A percentile compares a stretch with the other conserved stretches of the same genome.
Evolutionary conservation across 176 grass and related monocot species (phyloP).

Genomic region (Coix lacrymajobi): DNA sequence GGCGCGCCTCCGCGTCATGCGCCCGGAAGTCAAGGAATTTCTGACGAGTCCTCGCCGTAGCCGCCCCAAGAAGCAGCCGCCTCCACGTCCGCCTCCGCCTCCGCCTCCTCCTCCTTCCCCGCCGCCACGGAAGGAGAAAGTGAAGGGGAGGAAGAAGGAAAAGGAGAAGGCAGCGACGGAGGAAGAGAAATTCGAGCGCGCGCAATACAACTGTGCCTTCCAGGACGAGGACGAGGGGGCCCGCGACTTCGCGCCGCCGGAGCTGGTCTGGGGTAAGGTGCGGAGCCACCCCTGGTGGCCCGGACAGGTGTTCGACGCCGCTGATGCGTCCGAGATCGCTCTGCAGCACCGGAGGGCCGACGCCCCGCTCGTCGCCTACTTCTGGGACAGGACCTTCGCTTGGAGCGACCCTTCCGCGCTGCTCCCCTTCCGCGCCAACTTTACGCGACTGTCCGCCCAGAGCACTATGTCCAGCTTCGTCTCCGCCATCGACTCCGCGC

Average conservation of each 20-base stretch:
- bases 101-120: not conserved
- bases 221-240: constrained; percentile 35
- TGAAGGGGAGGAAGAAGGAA: not conserved
- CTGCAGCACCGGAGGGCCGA: constrained; percentile 37
- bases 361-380: constrained; percentile 61
- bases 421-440: constrained; percentile 58
- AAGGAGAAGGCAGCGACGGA: not conserved
- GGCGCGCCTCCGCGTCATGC: constrained; percentile 33
- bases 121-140: not conserved
- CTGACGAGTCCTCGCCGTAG: constrained; percentile 29
- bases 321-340: constrained; percentile 64
- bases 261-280: constrained; percentile 82
- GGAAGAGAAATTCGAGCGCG: not conserved
- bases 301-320: constrained; percentile 63
- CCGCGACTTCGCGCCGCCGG: constrained; percentile 28
- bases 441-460: constrained; percentile 39
- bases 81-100: not conserved
- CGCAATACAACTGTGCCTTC: constrained; percentile 43
- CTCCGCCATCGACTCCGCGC: constrained; percentile 40
- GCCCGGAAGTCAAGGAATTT: constrained; percentile 35
- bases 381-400: constrained; percentile 77
- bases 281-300: constrained; percentile 93
- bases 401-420: constrained; percentile 58
- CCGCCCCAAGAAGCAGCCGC: constrained; percentile 27
- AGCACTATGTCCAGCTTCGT: constrained; percentile 37